phyloP scores from a whole-genome alignment of 768 basidiomycete species.

The Mycena metata region DNA sequence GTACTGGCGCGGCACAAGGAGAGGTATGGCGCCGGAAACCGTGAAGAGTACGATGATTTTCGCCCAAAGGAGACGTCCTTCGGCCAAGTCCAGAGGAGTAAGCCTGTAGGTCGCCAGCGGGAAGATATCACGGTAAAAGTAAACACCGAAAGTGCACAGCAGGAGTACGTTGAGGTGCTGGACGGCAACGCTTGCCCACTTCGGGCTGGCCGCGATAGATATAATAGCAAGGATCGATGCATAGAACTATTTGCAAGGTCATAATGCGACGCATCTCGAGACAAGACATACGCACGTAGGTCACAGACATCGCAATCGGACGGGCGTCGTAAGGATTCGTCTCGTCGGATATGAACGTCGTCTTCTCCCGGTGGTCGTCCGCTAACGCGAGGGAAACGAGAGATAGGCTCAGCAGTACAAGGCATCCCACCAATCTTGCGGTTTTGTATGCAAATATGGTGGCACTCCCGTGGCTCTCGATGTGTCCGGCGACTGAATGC shows the following conservation, averaged over 20 bases:
- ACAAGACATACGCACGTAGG: conserved; percentile 28
- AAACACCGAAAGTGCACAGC: conserved; percentile 55
- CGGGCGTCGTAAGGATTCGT: not conserved
- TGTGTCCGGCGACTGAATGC: too few species aligned
- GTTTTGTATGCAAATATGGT: too few species aligned
- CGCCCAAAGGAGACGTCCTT: conserved; percentile 64
- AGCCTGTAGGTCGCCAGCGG: conserved; percentile 66
- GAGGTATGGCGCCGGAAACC: conserved; percentile 63
- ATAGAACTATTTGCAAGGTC: conserved; percentile 28
- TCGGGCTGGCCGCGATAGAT: conserved; percentile 10
- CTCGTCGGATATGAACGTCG: not conserved
- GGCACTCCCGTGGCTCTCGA: too few species aligned
- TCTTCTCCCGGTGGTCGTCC: conserved; percentile 1
- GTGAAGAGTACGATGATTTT: conserved; percentile 59
- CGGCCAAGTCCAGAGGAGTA: conserved; percentile 58
- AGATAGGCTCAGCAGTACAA: conserved; percentile 39
- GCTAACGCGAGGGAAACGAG: conserved; percentile 20
- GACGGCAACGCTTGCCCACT: conserved; percentile 27
- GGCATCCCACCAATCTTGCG: too few species aligned
- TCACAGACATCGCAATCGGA: conserved; percentile 14
- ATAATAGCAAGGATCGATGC: conserved; percentile 28
- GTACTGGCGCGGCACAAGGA: conserved; percentile 67
- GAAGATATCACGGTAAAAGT: conserved; percentile 69
- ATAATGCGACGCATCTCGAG: not conserved
- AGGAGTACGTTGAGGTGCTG: conserved; percentile 48